phyloP scores from a whole-genome alignment of 2,329 filamentous ascomycete species.

The Pseudogymnoascus sp. region DNA sequence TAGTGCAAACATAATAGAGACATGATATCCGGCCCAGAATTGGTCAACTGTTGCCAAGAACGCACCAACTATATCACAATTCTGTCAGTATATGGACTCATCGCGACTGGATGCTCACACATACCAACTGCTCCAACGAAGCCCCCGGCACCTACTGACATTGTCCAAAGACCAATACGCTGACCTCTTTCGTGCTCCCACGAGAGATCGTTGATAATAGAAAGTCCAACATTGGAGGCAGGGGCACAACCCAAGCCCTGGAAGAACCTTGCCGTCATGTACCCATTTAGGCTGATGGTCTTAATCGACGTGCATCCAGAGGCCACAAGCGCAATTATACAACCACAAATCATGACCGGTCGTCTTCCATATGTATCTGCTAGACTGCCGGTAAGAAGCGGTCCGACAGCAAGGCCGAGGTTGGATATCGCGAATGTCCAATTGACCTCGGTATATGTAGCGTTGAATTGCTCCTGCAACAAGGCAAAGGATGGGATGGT shows the following conservation, averaged over 20 bases:
- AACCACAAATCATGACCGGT: conserved; percentile 38
- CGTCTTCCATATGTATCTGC: conserved; percentile 46
- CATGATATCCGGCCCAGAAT: conserved; percentile 47
- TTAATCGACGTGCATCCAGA: conserved; percentile 29
- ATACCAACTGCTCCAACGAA: conserved; percentile 39
- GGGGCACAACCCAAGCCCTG: conserved; percentile 48
- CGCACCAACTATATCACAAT: conserved; percentile 35
- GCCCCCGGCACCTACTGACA: conserved; percentile 45
- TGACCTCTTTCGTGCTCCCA: conserved; percentile 48
- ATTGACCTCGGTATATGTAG: conserved; percentile 39
- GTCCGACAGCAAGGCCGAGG: conserved; percentile 42
- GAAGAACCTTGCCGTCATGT: conserved; percentile 51
- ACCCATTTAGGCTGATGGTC: conserved; percentile 34
- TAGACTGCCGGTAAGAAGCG: conserved; percentile 41
- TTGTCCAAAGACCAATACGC: conserved; percentile 48
- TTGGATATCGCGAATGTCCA: conserved; percentile 43
- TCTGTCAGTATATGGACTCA: conserved; percentile 9
- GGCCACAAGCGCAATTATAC: conserved; percentile 28
- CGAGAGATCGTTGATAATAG: conserved; percentile 46
- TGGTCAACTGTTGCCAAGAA: conserved; percentile 40
- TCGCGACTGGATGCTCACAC: conserved; percentile 13
- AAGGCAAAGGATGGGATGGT: conserved; percentile 45
- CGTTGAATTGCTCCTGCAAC: conserved; percentile 38
- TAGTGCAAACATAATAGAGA: conserved; percentile 42
- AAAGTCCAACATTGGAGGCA: conserved; percentile 45